Evolutionary conservation across 805 yeast genomes (phyloP).

Genomic region (Brettanomyces nanus): DNA sequence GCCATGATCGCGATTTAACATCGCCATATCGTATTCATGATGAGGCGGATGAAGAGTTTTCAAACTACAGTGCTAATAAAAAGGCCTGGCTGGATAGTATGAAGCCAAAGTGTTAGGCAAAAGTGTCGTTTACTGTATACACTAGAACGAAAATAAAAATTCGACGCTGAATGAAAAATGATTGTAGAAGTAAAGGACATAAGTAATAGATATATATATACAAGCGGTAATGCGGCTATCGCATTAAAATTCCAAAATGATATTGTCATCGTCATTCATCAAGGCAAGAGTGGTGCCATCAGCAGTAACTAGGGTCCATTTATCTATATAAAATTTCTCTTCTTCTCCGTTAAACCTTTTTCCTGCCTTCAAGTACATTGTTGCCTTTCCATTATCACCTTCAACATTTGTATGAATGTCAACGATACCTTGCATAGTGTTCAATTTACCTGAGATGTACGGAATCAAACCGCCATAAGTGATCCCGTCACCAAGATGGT

Average conservation of each 20-base stretch:
- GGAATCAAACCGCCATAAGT: conserved; percentile 71
- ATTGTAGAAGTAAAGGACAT: too few species aligned
- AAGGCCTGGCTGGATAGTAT: conserved; percentile 32
- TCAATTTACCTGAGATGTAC: conserved; percentile 81
- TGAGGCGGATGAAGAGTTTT: conserved; percentile 17
- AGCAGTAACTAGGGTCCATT: conserved; percentile 53
- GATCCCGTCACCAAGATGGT: conserved; percentile 65
- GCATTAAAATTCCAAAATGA: conserved; percentile 18
- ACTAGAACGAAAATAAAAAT: too few species aligned
- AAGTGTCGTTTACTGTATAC: too few species aligned
- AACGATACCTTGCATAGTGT: conserved; percentile 75
- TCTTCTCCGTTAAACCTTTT: conserved; percentile 41
- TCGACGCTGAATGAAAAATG: too few species aligned
- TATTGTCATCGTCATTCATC: conserved; percentile 35
- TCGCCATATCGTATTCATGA: background rate
- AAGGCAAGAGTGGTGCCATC: conserved; percentile 36
- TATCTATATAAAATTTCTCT: conserved; percentile 49
- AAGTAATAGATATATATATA: too few species aligned
- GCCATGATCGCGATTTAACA: background rate
- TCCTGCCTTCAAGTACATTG: conserved; percentile 61
- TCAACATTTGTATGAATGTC: conserved; percentile 63
- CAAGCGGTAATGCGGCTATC: too few species aligned
- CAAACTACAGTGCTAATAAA: conserved; percentile 36
- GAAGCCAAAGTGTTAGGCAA: conserved; percentile 11
- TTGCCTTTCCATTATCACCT: conserved; percentile 53